Evolutionary conservation across 2,329 filamentous ascomycete species (phyloP), one percentile per base, ranked within the genome.

Genomic region (Raffaelea arxii): DNA sequence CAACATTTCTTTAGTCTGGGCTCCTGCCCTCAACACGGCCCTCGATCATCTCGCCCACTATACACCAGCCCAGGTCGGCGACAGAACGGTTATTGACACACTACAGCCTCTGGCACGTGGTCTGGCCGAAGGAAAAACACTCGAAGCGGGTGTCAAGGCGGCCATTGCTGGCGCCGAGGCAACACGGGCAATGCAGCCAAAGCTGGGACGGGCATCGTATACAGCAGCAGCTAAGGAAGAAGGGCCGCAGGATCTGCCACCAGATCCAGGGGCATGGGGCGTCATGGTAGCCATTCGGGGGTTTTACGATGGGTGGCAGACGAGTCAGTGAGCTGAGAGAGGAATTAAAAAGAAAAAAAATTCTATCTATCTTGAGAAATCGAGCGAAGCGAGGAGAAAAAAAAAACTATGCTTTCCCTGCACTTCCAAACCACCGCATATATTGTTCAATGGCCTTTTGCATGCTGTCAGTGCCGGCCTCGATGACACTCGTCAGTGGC

Each of bases 201-300:
- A 69, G 54, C 65, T 86, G 24, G 82, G 82, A 2, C 67, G 82
- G 44, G 82, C 82, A 11, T 82, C 82, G 0, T 86, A 86, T 55
- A 76, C 86, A 4, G 80, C 75, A 5, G 71, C 69, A 2, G 73
- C 72, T 38, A 43, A 46, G 24, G 67, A 67, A 3, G 74, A 69
- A 47, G 67, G 74, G 49, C 69, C 67, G 46, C 63, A 62, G 44
- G 71, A 70, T 39, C 51, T 74, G 46, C 78, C 83, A 4, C 81
- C 82, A 4, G 82, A 86, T 59, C 82, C 82, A 1, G 82, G 82
- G 25, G 82, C 82, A 4, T 80, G 81, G 69, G 82, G 80, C n/a
- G 71, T 82, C 22, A 79, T 79, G 71, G 71, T 76, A 16, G 72
- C 65, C 2, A 67, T 75, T 38, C 60, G 63, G 51, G 70, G 67